Evolutionary conservation across 495 filamentous ascomycete species (phyloP), one percentile per base, ranked within the genome.

Genomic region (Penicillium ochrochloron): DNA sequence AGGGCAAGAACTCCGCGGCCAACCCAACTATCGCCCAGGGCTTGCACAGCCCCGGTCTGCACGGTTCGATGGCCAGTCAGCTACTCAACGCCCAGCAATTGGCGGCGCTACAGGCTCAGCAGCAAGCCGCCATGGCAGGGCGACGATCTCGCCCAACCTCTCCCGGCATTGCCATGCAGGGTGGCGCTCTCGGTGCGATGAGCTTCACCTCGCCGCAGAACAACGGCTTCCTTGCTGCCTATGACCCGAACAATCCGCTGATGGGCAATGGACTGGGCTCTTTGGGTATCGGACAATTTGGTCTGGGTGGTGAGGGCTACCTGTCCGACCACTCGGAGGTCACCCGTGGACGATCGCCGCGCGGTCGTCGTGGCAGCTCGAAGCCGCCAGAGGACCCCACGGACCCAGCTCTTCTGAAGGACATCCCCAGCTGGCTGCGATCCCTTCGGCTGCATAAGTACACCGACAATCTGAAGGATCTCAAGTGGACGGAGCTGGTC

Each of bases 381-480:
- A 97, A 97, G 84, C 95, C 95, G 35, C 95, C 95, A 44, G 95
- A 99, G 81, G 95, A 99, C 72, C 95, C 95, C 11, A 97, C 94
- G 14, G 96, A 99, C 74, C 90, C 91, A 11, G 86, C 82, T 50
- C 86, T 99, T 66, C 82, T 99, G 75, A 92, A 96, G 81, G 95
- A 99, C 73, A 97, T 99, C 68, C 94, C 96, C 66, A 89, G 86
- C 75, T 99, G 95, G 95, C 83, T 99, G 73, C 89, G 95, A 79
- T 97, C 92, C 75, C 83, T 98, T 71, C 88, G 95, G 63, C 82
- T 99, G 68, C 95, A 99, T 81, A 99, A 99, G 81, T 99, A 99
- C 78, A 99, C 95, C 39, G 95, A 99, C 66, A 94, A 98, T 73
- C 79, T 99, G 69, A 99, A 98, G 78, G 93, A 97, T 74, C 84